A percentile compares a stretch with the other conserved stretches of the same genome.
phyloP scores from a whole-genome alignment of 2,329 filamentous ascomycete species.

The Didymella segeticola region DNA sequence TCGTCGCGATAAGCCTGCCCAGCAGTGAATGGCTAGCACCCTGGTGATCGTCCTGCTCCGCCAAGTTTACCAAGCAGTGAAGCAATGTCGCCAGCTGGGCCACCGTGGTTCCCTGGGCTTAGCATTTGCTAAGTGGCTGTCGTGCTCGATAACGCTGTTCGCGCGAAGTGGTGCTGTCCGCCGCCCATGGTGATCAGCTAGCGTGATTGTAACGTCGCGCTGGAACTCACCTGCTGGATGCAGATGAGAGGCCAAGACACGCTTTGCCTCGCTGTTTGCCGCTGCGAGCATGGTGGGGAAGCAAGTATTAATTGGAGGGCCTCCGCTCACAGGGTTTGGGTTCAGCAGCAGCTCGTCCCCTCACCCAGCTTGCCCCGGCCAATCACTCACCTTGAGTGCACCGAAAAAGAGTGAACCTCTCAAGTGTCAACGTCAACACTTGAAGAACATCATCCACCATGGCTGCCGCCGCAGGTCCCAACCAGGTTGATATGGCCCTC shows the following conservation, averaged over 20 bases:
- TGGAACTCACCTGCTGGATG: conserved; percentile 41
- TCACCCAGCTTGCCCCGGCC: conserved; percentile 17
- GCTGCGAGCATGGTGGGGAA: conserved; percentile 6
- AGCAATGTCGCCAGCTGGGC: conserved; percentile 35
- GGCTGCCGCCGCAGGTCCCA: conserved; percentile 41
- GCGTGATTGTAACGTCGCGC: conserved; percentile 35
- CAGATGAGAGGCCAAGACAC: conserved; percentile 32
- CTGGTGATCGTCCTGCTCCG: conserved; percentile 25
- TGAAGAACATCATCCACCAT: conserved; percentile 31
- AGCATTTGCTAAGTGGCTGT: conserved; percentile 29
- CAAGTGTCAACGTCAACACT: conserved; percentile 19
- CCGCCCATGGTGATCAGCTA: conserved; percentile 23
- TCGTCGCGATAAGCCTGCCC: conserved; percentile 17
- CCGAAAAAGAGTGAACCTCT: conserved; percentile 5
- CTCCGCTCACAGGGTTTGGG: conserved; percentile 10
- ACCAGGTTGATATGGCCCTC: conserved; percentile 45
- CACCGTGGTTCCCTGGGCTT: conserved; percentile 25
- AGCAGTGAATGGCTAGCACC: conserved; percentile 17
- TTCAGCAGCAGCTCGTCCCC: conserved; percentile 22
- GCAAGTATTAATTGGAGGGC: conserved; percentile 26
- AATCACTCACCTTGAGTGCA: conserved; percentile 16
- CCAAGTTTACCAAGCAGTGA: conserved; percentile 42
- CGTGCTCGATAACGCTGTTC: conserved; percentile 29
- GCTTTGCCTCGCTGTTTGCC: conserved; percentile 18
- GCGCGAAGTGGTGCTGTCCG: conserved; percentile 15